Percentiles rank a stretch among this genome's conserved stretches.
Evolutionary conservation across 2,329 filamentous ascomycete genomes (phyloP).

Genomic region (Didymella pinodella): DNA sequence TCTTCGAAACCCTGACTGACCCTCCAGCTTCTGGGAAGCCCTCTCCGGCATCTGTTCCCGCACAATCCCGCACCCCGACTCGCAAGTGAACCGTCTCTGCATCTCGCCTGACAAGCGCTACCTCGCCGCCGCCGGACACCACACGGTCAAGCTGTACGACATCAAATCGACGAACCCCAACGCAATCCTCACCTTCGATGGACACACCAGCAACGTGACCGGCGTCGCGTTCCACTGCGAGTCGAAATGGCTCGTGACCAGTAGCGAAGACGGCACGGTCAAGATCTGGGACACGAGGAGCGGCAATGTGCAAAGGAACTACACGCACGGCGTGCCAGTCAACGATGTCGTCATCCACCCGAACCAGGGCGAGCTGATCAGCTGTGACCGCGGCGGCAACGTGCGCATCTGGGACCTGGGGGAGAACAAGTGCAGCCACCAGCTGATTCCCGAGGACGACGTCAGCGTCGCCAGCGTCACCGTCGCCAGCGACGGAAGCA

Average conservation of each 20-base stretch:
- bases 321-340: constrained; percentile 85
- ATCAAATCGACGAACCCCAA: constrained; percentile 98
- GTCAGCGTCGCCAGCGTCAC: constrained; percentile 93
- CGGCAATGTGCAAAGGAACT: constrained; percentile 88
- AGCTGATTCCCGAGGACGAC: constrained; percentile 95
- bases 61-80: constrained; percentile 97
- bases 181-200: constrained; percentile 90
- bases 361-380: constrained; percentile 97
- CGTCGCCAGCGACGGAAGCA: constrained; percentile 89
- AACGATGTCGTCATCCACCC: constrained; percentile 99
- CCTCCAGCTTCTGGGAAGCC: constrained; percentile 90
- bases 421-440: constrained; percentile 96
- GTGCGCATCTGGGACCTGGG: constrained; percentile 96
- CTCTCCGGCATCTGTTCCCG: constrained; percentile 97
- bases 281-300: constrained; percentile 96
- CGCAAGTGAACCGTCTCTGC: constrained; percentile 96
- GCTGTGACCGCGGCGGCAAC: constrained; percentile 90
- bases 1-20: constrained; percentile 21
- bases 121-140: constrained; percentile 80
- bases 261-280: constrained; percentile 93
- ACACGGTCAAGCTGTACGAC: constrained; percentile 96
- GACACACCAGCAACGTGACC: constrained; percentile 94
- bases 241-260: constrained; percentile 99
- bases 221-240: constrained; percentile 98
- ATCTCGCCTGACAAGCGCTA: constrained; percentile 98